These are phyloP conservation scores for Leishmania major DNA, from an alignment of 208 protist genomes.

Conservation along the genomic window DNA sequence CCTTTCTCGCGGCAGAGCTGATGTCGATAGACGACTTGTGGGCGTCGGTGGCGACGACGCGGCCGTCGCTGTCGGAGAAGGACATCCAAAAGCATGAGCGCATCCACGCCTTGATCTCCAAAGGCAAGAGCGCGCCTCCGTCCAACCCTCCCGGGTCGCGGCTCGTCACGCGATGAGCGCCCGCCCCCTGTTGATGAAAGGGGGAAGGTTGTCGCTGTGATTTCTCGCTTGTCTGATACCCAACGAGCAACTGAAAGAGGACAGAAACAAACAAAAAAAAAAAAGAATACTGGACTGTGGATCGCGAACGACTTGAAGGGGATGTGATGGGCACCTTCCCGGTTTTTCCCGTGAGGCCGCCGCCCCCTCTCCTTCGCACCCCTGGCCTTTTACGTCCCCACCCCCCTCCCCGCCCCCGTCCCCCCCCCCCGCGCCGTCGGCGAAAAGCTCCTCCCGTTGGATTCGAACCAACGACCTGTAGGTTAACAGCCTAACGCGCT, in stretches of 20 bases:
- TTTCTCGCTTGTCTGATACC: background rate
- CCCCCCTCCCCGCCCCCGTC: background rate
- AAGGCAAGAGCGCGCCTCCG: conserved; percentile 35
- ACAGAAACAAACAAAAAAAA: background rate
- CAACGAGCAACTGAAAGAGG: background rate
- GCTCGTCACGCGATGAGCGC: conserved; percentile 42
- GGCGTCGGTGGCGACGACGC: conserved; percentile 47
- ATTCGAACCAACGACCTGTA: conserved; percentile 48
- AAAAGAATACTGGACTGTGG: background rate
- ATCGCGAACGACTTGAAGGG: background rate
- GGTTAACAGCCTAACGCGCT: conserved; percentile 47
- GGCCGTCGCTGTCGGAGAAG: conserved; percentile 61
- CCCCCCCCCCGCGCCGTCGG: too few relatives aligned
- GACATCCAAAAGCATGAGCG: conserved; percentile 71
- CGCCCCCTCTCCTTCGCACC: too few relatives aligned
- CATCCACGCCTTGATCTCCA: conserved; percentile 74
- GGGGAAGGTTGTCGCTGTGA: background rate
- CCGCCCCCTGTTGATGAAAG: background rate
- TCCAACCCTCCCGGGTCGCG: conserved; percentile 47
- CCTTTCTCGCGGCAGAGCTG: conserved; percentile 16
- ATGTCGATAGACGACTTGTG: conserved; percentile 64
- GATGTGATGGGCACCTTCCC: background rate
- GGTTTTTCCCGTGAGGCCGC: too few relatives aligned
- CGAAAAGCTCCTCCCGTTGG: conserved; percentile 39
- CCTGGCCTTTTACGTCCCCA: accelerated